Evolutionary conservation across 2,329 filamentous ascomycete species (phyloP), one percentile per base, ranked within the genome.

Genomic region (Fusarium globosum): DNA sequence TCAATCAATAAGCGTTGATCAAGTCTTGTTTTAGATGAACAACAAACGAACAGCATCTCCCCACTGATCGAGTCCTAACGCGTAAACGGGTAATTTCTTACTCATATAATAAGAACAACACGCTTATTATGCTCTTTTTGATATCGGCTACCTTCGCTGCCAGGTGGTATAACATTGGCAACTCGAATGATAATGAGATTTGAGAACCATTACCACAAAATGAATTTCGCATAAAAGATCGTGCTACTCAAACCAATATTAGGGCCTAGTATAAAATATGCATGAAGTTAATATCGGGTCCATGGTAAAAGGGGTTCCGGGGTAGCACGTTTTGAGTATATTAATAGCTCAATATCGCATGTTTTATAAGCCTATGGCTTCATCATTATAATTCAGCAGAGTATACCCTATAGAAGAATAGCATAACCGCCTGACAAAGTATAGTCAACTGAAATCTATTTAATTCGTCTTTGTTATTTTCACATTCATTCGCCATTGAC

Each of bases 281-380:
- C 51, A 53, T 53, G 35, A 53, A 53, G 23, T 4, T 28, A 39
- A 39, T n/a, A n/a, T 28, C 20, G 35, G 51, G 23, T 28, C 14
- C 35, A 7, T 28, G 35, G 12, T 28, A 18, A 39, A 39, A 28
- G 20, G 51, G 51, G 51, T 28, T 21, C 20, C 51, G 20, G 35
- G 35, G 51, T 53, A 39, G 14, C 35, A 39, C 51, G 23, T 53
- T 53, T 53, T 39, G 14, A 13, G 14, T 53, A 53, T 28, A 53
- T 41, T 39, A 39, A 41, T 53, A 53, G 35, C 35, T 28, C 51
- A 28, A 49, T 58, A 58, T 58, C 41, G 55, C 41, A 30, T 21
- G 23, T 49, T 58, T 58, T 36, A 49, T 36, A 30, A 13, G 23
- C 7, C 1, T 21, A n/a, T 18, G 4, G 14, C 11, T 28, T 6